Evolutionary conservation across 495 filamentous ascomycete species (phyloP).

Genomic region (Beverwykella pulmonaria): DNA sequence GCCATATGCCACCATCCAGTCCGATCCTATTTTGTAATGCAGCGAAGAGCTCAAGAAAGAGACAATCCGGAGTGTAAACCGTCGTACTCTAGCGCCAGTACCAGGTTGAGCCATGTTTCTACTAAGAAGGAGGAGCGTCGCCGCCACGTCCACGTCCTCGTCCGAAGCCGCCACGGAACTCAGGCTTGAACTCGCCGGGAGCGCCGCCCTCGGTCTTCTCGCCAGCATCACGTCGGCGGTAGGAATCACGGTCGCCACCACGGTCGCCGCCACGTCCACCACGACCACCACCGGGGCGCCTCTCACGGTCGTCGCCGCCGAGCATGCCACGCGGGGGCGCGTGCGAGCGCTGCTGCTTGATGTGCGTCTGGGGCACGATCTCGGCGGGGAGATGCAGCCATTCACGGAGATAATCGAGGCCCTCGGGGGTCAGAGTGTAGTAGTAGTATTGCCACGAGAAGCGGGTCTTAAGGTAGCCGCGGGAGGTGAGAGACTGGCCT

Average conservation of each 20-base stretch:
- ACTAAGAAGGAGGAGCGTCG: slow-evolving; percentile 66
- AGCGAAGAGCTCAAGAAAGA: slow-evolving; percentile 8
- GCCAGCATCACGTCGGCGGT: slow-evolving; percentile 83
- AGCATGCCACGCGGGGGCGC: slow-evolving; percentile 98
- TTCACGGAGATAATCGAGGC: slow-evolving; percentile 99
- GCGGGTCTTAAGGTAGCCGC: slow-evolving; percentile 97
- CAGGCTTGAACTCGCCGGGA: slow-evolving; percentile 90
- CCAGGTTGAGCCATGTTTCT: neutral
- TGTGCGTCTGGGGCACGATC: slow-evolving; percentile 98
- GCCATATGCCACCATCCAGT: slow-evolving; percentile 20
- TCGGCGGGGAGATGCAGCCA: slow-evolving; percentile 99
- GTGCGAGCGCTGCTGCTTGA: slow-evolving; percentile 99
- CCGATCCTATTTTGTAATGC: slow-evolving; percentile 28
- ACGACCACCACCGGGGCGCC: slow-evolving; percentile 68
- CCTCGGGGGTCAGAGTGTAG: slow-evolving; percentile 99
- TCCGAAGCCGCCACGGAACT: slow-evolving; percentile 65
- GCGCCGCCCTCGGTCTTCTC: slow-evolving; percentile 95
- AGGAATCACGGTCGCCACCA: slow-evolving; percentile 71
- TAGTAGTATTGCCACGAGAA: slow-evolving; percentile 99
- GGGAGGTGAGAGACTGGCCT: slow-evolving; percentile 90
- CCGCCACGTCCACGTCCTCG: slow-evolving; percentile 33
- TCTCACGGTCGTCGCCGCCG: slow-evolving; percentile 85
- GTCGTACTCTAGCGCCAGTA: neutral
- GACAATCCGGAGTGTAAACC: neutral
- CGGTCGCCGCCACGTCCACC: slow-evolving; percentile 70